phyloP scores from a whole-genome alignment of 352 stramenopile genomes.

The Pythium rhizo-oryzae region DNA sequence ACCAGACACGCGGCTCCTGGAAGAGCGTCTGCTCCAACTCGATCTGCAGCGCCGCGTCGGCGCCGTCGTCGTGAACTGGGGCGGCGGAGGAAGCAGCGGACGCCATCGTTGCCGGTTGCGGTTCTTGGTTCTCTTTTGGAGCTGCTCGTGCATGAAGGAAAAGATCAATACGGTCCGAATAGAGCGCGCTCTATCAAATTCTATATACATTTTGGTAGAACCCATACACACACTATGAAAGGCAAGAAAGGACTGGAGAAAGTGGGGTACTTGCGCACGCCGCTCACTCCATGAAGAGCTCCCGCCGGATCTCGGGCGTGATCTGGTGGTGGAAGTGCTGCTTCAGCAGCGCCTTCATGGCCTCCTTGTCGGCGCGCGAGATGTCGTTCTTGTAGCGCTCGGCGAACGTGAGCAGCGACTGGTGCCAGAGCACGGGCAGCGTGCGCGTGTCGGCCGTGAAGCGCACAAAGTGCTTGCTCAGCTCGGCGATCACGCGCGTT shows the following conservation, averaged over 20 bases:
- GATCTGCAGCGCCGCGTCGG: slow-evolving; percentile 12
- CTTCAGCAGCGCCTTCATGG: slow-evolving; percentile 92
- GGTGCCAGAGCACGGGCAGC: slow-evolving; percentile 99
- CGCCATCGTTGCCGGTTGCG: slow-evolving; percentile 1
- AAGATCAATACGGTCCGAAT: slow-evolving; percentile 29
- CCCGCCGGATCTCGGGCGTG: slow-evolving; percentile 97
- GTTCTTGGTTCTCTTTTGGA: not conserved
- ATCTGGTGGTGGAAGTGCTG: slow-evolving; percentile 97
- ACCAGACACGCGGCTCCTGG: slow-evolving; percentile 75
- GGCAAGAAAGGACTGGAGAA: too few relatives aligned
- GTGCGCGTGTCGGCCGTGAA: slow-evolving; percentile 90
- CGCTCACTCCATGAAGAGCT: slow-evolving; percentile 90
- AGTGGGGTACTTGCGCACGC: too few relatives aligned
- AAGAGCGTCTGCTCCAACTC: slow-evolving; percentile 80
- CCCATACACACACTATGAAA: slow-evolving; percentile 4
- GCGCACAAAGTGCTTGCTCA: slow-evolving; percentile 96
- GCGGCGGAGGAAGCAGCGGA: not conserved
- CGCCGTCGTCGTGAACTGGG: slow-evolving; percentile 1
- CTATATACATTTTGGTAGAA: slow-evolving; percentile 33
- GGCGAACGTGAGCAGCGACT: slow-evolving; percentile 97
- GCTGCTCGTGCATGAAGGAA: not conserved
- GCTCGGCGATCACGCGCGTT: slow-evolving; percentile 94
- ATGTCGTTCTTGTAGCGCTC: slow-evolving; percentile 99
- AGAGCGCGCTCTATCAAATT: slow-evolving; percentile 33
- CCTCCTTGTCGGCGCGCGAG: slow-evolving; percentile 93